Conservation (phyloP, 176 grass and related monocot species). For the Bolboschoenus planiculmis region DNA sequence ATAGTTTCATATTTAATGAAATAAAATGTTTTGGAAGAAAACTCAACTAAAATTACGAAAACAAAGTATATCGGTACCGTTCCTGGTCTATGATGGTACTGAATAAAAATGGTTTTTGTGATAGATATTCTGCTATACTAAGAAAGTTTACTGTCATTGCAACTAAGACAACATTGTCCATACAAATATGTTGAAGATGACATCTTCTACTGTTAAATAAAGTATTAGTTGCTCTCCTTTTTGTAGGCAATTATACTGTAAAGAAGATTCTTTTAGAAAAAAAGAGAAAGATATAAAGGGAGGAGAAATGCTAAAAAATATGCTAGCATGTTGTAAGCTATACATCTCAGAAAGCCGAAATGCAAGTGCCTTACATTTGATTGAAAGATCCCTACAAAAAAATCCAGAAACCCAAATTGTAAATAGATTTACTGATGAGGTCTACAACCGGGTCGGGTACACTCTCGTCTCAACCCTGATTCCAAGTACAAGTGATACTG, state of each 20-base stretch:
- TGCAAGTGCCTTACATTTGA: constrained; percentile 19
- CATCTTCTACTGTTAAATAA: background rate
- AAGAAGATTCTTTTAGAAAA: background rate
- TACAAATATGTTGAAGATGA: background rate
- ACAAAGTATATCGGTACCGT: background rate
- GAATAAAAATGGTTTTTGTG: background rate
- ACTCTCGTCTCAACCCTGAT: constrained; percentile 49
- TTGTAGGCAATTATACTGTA: background rate
- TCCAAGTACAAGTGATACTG: background rate
- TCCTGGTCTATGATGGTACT: background rate
- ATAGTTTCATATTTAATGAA: background rate
- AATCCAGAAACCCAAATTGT: constrained; percentile 41
- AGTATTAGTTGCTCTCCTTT: background rate
- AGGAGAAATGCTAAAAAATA: constrained; percentile 18
- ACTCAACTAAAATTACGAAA: background rate
- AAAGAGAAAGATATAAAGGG: background rate
- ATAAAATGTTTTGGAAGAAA: background rate
- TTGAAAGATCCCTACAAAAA: constrained; percentile 23
- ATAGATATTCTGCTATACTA: background rate
- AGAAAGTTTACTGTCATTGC: background rate
- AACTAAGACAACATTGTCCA: background rate
- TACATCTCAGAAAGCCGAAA: constrained; percentile 74
- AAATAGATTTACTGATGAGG: constrained; percentile 43
- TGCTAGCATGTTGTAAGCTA: constrained; percentile 61
- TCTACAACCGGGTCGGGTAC: constrained; percentile 67